A percentile compares a stretch with the other conserved stretches of the same genome.
Conservation (phyloP, 1,284 basidiomycete genomes). For the Cryptococcus deneoformans region DNA sequence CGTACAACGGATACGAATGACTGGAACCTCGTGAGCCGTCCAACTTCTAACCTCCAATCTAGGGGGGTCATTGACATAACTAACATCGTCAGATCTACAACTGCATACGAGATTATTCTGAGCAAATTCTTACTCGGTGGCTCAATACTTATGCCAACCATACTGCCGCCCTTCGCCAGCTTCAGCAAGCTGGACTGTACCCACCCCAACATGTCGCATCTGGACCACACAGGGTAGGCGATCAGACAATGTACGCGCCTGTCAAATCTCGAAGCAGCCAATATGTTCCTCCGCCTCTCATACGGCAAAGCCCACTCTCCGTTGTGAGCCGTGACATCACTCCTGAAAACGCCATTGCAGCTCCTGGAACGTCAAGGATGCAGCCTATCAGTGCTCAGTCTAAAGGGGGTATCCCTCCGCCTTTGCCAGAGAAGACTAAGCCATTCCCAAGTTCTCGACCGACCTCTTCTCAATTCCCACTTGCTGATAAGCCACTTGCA, state of each 20-base stretch:
- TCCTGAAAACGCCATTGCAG: no score
- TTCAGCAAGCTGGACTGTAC: background rate
- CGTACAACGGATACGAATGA: background rate
- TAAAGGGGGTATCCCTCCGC: background rate
- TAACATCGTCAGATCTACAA: background rate
- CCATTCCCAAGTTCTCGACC: background rate
- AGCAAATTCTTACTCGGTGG: background rate
- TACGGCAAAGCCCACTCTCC: no score
- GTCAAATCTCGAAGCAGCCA: no score
- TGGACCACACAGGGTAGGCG: no score
- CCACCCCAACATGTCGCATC: background rate
- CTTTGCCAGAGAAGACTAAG: background rate
- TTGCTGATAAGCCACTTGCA: background rate
- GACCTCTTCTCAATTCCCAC: background rate
- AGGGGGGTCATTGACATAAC: background rate
- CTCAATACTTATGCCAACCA: background rate
- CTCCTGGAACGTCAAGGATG: no score
- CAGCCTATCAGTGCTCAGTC: no score
- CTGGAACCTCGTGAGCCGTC: background rate
- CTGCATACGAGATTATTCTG: conserved; percentile 1
- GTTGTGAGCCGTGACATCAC: no score
- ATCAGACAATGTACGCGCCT: no score
- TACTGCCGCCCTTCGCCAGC: background rate
- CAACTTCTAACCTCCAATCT: background rate
- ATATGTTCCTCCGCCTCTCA: no score